Base-by-base conservation (phyloP, 2,329 filamentous ascomycete genomes). In the Claviceps humidiphila region DNA sequence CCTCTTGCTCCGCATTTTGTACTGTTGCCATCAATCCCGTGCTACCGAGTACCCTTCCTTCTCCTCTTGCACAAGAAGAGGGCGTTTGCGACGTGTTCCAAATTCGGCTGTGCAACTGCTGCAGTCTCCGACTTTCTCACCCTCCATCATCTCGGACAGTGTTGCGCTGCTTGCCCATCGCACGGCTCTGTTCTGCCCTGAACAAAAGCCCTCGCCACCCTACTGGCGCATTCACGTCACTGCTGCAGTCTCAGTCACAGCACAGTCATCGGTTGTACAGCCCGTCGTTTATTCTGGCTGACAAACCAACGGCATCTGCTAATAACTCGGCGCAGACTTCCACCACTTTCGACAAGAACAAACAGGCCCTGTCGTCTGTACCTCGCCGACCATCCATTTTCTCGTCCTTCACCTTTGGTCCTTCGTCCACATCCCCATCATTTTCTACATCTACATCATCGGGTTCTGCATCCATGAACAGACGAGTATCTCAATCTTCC, bases 231-330 rank as follows among this genome's bases (percentile, higher is more conserved):
- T 48, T 47, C 53, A 51, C 53, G 53, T 53, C 53, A 53, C 34
- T 50, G 50, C 42, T 39, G 40, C 30, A 49, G 53, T 52, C 50
- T 51, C 44, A 44, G 53, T 52, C 50, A 53, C 44, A 44, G 44
- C 38, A 47, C 41, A 51, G 46, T 44, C 44, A 48, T 49, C 22
- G 22, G 34, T 20, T 22, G 16, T 20, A 34, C 30, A 34, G 30
- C 30, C 2, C 39, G n/a, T 13, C 40, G 8, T 30, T 13, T 30
- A 13, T 11, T 17, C 60, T 61, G 63, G 66, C 66, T 68, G 66
- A 68, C 66, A 68, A 68, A 68, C 64, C 64, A 57, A 46, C 54
- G 39, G 49, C 54, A 42, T 49, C 55, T 51, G 56, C 61, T 66
- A 56, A 61, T 66, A 11, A 34, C 30, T 34, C 30, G 30, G 30